Base-by-base conservation (phyloP, 306 rosid genomes). In the Pachyrhizus erosus region DNA sequence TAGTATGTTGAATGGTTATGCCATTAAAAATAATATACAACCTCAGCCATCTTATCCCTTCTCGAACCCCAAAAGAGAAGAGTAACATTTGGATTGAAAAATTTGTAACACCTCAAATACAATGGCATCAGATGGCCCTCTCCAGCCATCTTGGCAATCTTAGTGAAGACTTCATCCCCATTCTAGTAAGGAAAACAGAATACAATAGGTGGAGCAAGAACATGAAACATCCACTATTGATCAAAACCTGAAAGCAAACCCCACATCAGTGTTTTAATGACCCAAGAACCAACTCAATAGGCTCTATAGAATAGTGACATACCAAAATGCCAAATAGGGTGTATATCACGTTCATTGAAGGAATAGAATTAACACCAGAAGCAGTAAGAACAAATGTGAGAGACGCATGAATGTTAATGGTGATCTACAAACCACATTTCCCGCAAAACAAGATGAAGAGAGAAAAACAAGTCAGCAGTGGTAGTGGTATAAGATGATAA, bases 381-480 rank as follows among this genome's bases (percentile, higher is more conserved):
- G 99, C 99, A 48, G 97, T 83, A 80, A 93, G 91, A 81, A 93
- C 80, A 84, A 89, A 89, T 40, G 99, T 87, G 8, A 96, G 94
- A 57, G 97, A 92, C 76, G 99, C 99, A 61, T 96, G 99, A 72
- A 96, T 91, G 89, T 96, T 96, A 54, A 93, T 90, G 75, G 99
- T 93, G 86, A 96, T 96, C 99, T 96, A 85, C 93, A 87, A 72
- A 83, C 20, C 58, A 42, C 82, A 43, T 17, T 15, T 43, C 21
- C 39, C 40, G 6, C 45, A 73, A 61, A 42, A 39, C 76, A 86
- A 75, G 75, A 18, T 55, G 26, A 66, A 49, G 20, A 57, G 37
- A 71, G 49, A 72, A 49, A 45, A 3, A 15, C 9, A 21, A 55
- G 39, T 60, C 5, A 73, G 46, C 24, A 76, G 61, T 43, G 11